These are phyloP conservation scores for Nakaseomyces bracarensis DNA, from an alignment of 1,139 yeast species.

Conservation along the genomic window DNA sequence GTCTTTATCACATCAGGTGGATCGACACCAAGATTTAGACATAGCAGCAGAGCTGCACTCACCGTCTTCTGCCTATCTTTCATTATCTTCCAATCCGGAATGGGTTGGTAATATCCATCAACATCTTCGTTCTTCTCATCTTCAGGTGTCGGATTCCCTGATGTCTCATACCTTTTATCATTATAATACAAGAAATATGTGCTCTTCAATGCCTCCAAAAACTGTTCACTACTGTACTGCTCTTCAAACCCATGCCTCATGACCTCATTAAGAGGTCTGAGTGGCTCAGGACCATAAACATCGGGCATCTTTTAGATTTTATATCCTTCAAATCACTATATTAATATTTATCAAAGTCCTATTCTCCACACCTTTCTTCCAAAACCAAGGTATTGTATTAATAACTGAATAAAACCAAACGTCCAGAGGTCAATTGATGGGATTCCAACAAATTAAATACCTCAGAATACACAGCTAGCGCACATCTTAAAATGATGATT, in stretches of 20 bases:
- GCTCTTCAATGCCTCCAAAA: constrained; percentile 56
- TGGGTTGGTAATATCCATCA: constrained; percentile 54
- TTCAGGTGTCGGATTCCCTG: constrained; percentile 72
- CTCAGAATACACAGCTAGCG: too few relatives aligned
- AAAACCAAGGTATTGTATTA: too few relatives aligned
- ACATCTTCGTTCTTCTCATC: constrained; percentile 40
- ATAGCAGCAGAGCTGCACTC: constrained; percentile 85
- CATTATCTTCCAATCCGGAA: constrained; percentile 84
- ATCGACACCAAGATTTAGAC: constrained; percentile 89
- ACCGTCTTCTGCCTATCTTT: constrained; percentile 88
- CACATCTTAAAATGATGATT: too few relatives aligned
- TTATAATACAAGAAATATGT: constrained; percentile 74
- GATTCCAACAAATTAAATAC: too few relatives aligned
- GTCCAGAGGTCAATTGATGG: too few relatives aligned
- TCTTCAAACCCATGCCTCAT: constrained; percentile 79
- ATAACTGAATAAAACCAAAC: too few relatives aligned
- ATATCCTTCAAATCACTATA: constrained; percentile 1
- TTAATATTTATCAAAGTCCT: too few relatives aligned
- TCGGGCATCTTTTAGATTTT: constrained; percentile 17
- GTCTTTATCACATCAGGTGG: constrained; percentile 96
- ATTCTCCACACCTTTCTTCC: too few relatives aligned
- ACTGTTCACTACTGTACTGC: constrained; percentile 54
- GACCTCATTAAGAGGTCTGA: constrained; percentile 43
- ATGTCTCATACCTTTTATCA: constrained; percentile 85
- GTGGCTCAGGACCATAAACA: constrained; percentile 30